A percentile compares a stretch with the other conserved stretches of the same genome.
These are phyloP conservation scores for Babesia caballi DNA, from an alignment of 169 alveolate genomes.

Conservation along the genomic window DNA sequence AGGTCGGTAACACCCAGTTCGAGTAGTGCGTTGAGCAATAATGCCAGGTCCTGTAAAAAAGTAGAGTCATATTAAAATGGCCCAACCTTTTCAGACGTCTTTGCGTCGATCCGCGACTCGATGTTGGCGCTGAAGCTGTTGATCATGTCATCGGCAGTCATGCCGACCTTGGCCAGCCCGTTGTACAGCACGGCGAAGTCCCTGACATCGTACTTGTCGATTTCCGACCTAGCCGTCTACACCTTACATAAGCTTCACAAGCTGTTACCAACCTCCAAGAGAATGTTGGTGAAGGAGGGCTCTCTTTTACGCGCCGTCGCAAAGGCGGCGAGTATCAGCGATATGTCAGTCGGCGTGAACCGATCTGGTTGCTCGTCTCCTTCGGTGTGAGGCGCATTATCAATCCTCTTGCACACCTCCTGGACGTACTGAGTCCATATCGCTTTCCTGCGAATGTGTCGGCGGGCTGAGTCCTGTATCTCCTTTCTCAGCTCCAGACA, in stretches of 20 bases:
- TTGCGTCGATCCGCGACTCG: constrained; percentile 23
- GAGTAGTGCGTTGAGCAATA: constrained; percentile 50
- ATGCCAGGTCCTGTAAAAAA: constrained; percentile 58
- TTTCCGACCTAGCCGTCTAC: constrained; percentile 17
- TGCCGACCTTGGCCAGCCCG: constrained; percentile 40
- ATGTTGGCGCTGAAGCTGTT: constrained; percentile 32
- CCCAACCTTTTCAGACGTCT: constrained; percentile 63
- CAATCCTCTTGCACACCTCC: constrained; percentile 43
- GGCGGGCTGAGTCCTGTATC: constrained; percentile 55
- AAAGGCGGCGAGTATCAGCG: constrained; percentile 60
- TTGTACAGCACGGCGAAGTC: constrained; percentile 64
- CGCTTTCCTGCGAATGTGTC: constrained; percentile 33
- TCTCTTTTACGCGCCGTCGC: constrained; percentile 20
- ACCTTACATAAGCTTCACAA: no score
- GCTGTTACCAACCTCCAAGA: constrained; percentile 46
- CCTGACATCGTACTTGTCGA: constrained; percentile 35
- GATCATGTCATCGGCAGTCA: constrained; percentile 31
- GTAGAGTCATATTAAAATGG: no score
- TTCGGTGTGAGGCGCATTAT: not conserved
- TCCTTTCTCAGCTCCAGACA: constrained; percentile 64
- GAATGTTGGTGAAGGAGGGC: constrained; percentile 16
- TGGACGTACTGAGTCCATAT: constrained; percentile 56
- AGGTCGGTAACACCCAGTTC: constrained; percentile 31
- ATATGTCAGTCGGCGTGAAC: constrained; percentile 64
- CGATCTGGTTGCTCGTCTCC: constrained; percentile 16